Conservation (phyloP, 805 yeast species). For the Lipomyces sp. region DNA sequence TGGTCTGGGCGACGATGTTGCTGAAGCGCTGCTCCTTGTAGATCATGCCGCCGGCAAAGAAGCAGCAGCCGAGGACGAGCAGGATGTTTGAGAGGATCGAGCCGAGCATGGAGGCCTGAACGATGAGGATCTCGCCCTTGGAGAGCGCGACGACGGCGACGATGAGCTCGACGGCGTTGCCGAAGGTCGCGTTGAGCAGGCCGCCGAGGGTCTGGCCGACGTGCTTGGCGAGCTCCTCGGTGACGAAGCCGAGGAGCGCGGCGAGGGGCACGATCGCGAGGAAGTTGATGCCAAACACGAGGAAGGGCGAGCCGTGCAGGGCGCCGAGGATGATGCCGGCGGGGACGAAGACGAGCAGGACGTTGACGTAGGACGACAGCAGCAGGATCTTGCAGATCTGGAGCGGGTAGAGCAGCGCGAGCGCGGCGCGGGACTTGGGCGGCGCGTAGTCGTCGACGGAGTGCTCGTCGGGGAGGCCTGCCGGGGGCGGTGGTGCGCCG, state of each 20-base stretch:
- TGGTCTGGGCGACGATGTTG: conserved; percentile 96
- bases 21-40: conserved; percentile 84
- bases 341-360: conserved; percentile 80
- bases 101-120: conserved; percentile 96
- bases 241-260: conserved; percentile 82
- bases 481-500: background rate
- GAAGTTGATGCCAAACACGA: conserved; percentile 71
- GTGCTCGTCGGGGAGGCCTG: background rate
- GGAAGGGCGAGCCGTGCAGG: conserved; percentile 52
- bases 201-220: conserved; percentile 95
- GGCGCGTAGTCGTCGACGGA: background rate
- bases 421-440: background rate
- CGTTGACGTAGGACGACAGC: conserved; percentile 58
- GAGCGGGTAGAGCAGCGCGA: background rate
- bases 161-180: conserved; percentile 95
- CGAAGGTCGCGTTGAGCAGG: conserved; percentile 91
- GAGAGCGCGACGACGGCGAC: conserved; percentile 86
- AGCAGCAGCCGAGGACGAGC: conserved; percentile 92
- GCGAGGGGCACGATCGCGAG: conserved; percentile 91
- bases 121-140: conserved; percentile 86
- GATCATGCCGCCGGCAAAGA: conserved; percentile 86
- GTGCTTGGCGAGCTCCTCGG: conserved; percentile 84
- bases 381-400: conserved; percentile 10
- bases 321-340: conserved; percentile 74
- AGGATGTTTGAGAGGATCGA: conserved; percentile 84